These are phyloP conservation scores for Bruguiera sexangula DNA, from an alignment of 345 rosid genomes.

Conservation along the genomic window DNA sequence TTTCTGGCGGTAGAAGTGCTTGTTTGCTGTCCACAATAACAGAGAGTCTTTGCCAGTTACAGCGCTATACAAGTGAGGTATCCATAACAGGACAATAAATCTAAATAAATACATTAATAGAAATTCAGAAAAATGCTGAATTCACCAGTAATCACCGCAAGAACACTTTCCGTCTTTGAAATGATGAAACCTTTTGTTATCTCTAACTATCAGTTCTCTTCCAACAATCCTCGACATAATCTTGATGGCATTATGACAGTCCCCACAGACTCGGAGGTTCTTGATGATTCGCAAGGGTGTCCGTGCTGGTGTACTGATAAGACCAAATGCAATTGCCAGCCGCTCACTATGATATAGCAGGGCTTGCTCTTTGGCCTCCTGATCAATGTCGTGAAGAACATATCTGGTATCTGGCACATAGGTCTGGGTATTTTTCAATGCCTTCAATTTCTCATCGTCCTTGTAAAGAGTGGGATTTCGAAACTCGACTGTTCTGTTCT, in stretches of 20 bases:
- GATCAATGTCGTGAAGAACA: constrained; percentile 77
- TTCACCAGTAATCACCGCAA: constrained; percentile 53
- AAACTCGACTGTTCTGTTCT: constrained; percentile 54
- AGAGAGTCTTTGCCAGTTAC: neutral
- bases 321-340: constrained; percentile 77
- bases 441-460: constrained; percentile 63
- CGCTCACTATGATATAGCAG: constrained; percentile 75
- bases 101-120: neutral
- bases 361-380: constrained; percentile 81
- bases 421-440: constrained; percentile 31
- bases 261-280: constrained; percentile 72
- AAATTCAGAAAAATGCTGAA: neutral
- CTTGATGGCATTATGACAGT: constrained; percentile 82
- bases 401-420: constrained; percentile 70
- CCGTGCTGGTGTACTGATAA: constrained; percentile 68
- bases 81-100: neutral
- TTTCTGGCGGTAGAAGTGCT: neutral
- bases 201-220: constrained; percentile 66
- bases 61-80: constrained; percentile 11
- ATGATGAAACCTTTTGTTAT: constrained; percentile 77
- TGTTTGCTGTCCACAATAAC: neutral
- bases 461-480: constrained; percentile 57
- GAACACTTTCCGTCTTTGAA: constrained; percentile 51
- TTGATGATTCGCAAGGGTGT: constrained; percentile 65
- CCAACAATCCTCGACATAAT: constrained; percentile 77